A percentile compares a stretch with the other conserved stretches of the same genome.
phyloP scores from a whole-genome alignment of 169 alveolate genomes.

The Babesia sp. region DNA sequence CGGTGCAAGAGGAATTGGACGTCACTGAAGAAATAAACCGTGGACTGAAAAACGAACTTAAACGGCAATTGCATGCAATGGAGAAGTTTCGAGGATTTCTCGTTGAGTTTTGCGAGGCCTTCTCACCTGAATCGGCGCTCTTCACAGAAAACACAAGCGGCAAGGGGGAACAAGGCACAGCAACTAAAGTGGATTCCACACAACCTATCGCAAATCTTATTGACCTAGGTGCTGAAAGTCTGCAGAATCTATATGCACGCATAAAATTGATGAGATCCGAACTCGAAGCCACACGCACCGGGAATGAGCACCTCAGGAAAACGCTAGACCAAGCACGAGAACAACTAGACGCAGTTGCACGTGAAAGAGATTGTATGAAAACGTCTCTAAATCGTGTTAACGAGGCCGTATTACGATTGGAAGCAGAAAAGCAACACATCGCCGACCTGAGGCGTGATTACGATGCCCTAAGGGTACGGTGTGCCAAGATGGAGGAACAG shows the following conservation, averaged over 20 bases:
- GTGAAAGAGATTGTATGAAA: slow-evolving; percentile 36
- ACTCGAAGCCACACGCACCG: slow-evolving; percentile 20
- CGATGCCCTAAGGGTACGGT: slow-evolving; percentile 36
- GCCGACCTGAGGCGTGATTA: slow-evolving; percentile 41
- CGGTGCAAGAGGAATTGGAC: slow-evolving; percentile 80
- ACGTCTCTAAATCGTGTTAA: slow-evolving; percentile 12
- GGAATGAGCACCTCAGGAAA: neutral
- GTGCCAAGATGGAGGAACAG: slow-evolving; percentile 41
- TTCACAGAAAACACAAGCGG: slow-evolving; percentile 4
- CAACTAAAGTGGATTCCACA: neutral
- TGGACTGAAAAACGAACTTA: slow-evolving; percentile 71
- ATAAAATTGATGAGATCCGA: slow-evolving; percentile 17
- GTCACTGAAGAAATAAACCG: slow-evolving; percentile 76
- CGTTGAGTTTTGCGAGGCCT: slow-evolving; percentile 69
- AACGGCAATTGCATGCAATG: slow-evolving; percentile 69
- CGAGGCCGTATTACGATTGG: slow-evolving; percentile 22
- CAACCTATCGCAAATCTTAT: slow-evolving; percentile 41
- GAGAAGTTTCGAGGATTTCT: slow-evolving; percentile 73
- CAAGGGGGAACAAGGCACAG: neutral
- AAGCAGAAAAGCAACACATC: slow-evolving; percentile 35
- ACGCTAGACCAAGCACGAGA: neutral
- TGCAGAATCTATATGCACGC: slow-evolving; percentile 34
- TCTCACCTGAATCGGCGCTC: slow-evolving; percentile 54
- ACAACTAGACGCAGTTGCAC: slow-evolving; percentile 32
- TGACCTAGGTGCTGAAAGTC: slow-evolving; percentile 26